These are phyloP conservation scores for Exophiala aquamarina DNA, from an alignment of 2,329 filamentous ascomycete genomes.

Conservation along the genomic window DNA sequence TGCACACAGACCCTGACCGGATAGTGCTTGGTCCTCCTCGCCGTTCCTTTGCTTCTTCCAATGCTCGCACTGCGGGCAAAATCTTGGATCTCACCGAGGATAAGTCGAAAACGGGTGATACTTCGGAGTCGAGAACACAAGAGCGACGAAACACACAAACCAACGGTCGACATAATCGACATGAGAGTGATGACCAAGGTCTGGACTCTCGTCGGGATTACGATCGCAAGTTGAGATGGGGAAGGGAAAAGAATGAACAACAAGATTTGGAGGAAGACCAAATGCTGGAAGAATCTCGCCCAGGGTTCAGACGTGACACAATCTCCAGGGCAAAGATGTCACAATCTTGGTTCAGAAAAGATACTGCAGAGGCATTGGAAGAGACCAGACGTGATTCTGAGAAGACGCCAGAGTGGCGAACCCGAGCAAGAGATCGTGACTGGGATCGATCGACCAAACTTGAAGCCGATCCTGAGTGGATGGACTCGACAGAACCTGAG, in stretches of 20 bases:
- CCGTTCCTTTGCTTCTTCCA: conserved; percentile 76
- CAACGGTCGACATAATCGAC: conserved; percentile 20
- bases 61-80: conserved; percentile 51
- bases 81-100: conserved; percentile 15
- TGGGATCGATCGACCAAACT: conserved; percentile 53
- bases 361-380: conserved; percentile 40
- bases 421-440: conserved; percentile 51
- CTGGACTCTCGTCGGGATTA: conserved; percentile 20
- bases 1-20: conserved; percentile 61
- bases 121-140: conserved; percentile 3
- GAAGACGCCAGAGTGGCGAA: conserved; percentile 66
- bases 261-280: conserved; percentile 20
- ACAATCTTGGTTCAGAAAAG: conserved; percentile 72
- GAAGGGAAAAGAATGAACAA: conserved; percentile 23
- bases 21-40: conserved; percentile 83
- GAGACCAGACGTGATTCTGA: conserved; percentile 44
- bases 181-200: conserved; percentile 19
- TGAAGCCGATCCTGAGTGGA: conserved; percentile 85
- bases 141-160: conserved; percentile 15
- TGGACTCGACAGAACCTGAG: conserved; percentile 69
- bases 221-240: conserved; percentile 26
- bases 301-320: conserved; percentile 24
- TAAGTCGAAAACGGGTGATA: conserved; percentile 16
- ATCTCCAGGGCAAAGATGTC: conserved; percentile 57
- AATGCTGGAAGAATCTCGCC: conserved; percentile 10